A percentile compares a stretch with the other conserved stretches of the same genome.
phyloP scores from a whole-genome alignment of 2,329 filamentous ascomycete species.

The Talaromyces sp. region DNA sequence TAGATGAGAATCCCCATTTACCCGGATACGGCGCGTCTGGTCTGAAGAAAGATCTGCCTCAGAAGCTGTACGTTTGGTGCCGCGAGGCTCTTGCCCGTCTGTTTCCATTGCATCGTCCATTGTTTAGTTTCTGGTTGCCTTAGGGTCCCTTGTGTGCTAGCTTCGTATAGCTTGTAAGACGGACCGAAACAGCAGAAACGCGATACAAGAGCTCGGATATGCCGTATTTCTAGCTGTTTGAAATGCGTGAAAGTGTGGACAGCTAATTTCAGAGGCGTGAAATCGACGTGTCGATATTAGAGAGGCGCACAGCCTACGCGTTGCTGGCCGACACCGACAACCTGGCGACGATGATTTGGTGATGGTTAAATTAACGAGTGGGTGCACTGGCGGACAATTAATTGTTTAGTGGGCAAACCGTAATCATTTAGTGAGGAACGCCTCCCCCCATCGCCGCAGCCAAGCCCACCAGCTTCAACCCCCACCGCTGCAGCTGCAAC shows the following conservation, averaged over 20 bases:
- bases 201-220: background rate
- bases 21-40: conserved; percentile 46
- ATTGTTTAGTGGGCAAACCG: background rate
- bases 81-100: conserved; percentile 30
- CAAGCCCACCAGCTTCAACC: background rate
- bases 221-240: background rate
- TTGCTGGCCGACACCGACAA: background rate
- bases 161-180: background rate
- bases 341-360: background rate
- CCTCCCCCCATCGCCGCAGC: background rate
- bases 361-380: background rate
- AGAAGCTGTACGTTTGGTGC: conserved; percentile 47
- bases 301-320: background rate
- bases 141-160: background rate
- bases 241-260: background rate
- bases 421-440: background rate
- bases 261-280: background rate
- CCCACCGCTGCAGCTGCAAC: background rate
- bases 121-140: background rate
- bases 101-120: conserved; percentile 41
- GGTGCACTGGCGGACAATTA: background rate
- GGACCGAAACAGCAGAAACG: background rate
- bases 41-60: conserved; percentile 31
- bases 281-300: background rate
- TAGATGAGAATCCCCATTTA: conserved; percentile 4